A percentile compares a stretch with the other conserved stretches of the same genome.
These are phyloP conservation scores for Niveomyces coronatus DNA, from an alignment of 2,329 filamentous ascomycete species.

Conservation along the genomic window DNA sequence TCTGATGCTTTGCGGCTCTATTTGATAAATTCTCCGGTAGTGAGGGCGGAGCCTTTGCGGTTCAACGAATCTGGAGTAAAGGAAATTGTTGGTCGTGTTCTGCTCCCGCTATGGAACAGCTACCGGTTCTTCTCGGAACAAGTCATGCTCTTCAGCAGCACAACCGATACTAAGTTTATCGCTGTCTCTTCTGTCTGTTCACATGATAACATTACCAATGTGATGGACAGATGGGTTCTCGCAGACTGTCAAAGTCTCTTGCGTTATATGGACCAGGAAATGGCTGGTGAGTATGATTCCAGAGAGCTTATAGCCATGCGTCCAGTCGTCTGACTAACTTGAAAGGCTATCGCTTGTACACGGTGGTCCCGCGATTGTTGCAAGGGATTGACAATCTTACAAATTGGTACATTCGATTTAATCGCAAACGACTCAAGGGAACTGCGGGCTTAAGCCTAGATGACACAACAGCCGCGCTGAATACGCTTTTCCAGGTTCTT, in stretches of 20 bases:
- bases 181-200: too few relatives aligned
- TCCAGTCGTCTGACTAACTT: slow-evolving; percentile 2
- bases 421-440: slow-evolving; percentile 82
- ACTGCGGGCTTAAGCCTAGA: slow-evolving; percentile 70
- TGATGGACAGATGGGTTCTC: slow-evolving; percentile 94
- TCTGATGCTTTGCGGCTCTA: slow-evolving; percentile 91
- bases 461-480: slow-evolving; percentile 82
- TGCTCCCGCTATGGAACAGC: slow-evolving; percentile 89
- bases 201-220: slow-evolving; percentile 72
- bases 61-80: slow-evolving; percentile 92
- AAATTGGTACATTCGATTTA: slow-evolving; percentile 99
- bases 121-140: slow-evolving; percentile 96
- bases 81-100: slow-evolving; percentile 85
- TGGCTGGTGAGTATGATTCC: slow-evolving; percentile 50
- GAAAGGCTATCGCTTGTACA: slow-evolving; percentile 67
- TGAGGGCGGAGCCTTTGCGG: slow-evolving; percentile 77
- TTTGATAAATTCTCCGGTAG: slow-evolving; percentile 92
- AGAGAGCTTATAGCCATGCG: neutral
- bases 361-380: slow-evolving; percentile 77
- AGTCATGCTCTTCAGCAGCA: slow-evolving; percentile 59
- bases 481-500: slow-evolving; percentile 88
- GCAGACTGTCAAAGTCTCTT: slow-evolving; percentile 86
- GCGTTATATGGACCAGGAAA: slow-evolving; percentile 86
- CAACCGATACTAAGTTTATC: too few relatives aligned
- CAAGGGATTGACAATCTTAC: slow-evolving; percentile 85